Conservation (phyloP, 2,329 filamentous ascomycete species). For the Arthroderma sp. region DNA sequence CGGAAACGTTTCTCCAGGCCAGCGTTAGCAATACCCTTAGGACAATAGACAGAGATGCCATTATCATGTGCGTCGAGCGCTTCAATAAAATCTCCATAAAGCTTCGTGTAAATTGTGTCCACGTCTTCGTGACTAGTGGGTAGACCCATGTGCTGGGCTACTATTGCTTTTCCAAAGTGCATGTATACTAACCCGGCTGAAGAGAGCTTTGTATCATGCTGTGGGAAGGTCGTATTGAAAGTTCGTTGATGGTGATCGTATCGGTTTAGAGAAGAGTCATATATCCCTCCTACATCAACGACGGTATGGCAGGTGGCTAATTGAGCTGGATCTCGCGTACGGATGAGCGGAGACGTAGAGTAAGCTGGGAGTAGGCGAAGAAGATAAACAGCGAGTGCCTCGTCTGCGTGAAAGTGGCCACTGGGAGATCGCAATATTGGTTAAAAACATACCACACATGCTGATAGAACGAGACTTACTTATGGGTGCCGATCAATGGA, state of each 20-base stretch:
- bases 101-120: slow-evolving; percentile 65
- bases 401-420: slow-evolving; percentile 97
- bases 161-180: slow-evolving; percentile 81
- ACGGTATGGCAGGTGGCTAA: slow-evolving; percentile 83
- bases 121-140: slow-evolving; percentile 55
- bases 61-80: slow-evolving; percentile 97
- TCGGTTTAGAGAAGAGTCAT: slow-evolving; percentile 62
- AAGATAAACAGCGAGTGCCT: slow-evolving; percentile 93
- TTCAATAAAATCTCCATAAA: slow-evolving; percentile 90
- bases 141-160: slow-evolving; percentile 54
- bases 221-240: slow-evolving; percentile 76
- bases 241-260: slow-evolving; percentile 97
- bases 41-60: slow-evolving; percentile 73
- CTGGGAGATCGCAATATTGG: slow-evolving; percentile 21
- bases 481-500: slow-evolving; percentile 81
- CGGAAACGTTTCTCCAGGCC: slow-evolving; percentile 73
- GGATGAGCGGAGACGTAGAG: slow-evolving; percentile 58
- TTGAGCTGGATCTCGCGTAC: slow-evolving; percentile 70
- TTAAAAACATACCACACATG: background rate
- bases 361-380: slow-evolving; percentile 81
- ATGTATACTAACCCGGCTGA: slow-evolving; percentile 90
- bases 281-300: slow-evolving; percentile 94
- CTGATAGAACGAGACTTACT: slow-evolving; percentile 30
- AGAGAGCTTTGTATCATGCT: slow-evolving; percentile 74
- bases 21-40: slow-evolving; percentile 53